Evolutionary conservation across 1,284 basidiomycete species (phyloP).

Genomic region (Gastroboletus turbinatus): DNA sequence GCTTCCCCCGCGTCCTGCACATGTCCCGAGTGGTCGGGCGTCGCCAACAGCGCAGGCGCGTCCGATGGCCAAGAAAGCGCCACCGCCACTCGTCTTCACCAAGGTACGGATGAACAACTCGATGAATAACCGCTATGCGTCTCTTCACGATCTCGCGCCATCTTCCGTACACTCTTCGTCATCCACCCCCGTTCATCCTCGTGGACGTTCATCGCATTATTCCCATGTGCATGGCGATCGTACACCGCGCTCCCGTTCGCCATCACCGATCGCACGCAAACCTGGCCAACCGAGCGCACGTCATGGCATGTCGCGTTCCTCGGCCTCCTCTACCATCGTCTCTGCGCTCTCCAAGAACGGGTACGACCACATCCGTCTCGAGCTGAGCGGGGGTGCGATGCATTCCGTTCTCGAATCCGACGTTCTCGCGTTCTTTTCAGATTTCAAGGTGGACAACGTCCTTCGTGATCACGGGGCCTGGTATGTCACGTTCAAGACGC

Average conservation of each 20-base stretch:
- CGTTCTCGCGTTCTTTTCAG: slow-evolving; percentile 57
- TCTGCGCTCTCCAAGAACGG: slow-evolving; percentile 59
- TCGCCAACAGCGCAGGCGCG: slow-evolving; percentile 31
- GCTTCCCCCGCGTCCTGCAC: slow-evolving; percentile 31
- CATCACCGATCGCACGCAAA: slow-evolving; percentile 44
- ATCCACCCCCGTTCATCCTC: slow-evolving; percentile 30
- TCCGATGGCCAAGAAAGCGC: slow-evolving; percentile 33
- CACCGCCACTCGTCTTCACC: slow-evolving; percentile 19
- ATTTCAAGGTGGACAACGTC: slow-evolving; percentile 67
- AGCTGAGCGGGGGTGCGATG: slow-evolving; percentile 48
- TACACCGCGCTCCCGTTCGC: slow-evolving; percentile 42
- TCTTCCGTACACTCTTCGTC: slow-evolving; percentile 28
- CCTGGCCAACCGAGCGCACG: slow-evolving; percentile 36
- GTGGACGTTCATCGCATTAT: slow-evolving; percentile 25
- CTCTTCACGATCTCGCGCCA: slow-evolving; percentile 21
- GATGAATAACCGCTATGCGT: slow-evolving; percentile 21
- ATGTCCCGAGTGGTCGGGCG: slow-evolving; percentile 28
- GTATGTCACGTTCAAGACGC: slow-evolving; percentile 67
- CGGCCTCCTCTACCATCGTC: slow-evolving; percentile 52
- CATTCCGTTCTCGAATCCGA: slow-evolving; percentile 62
- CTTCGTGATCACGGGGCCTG: slow-evolving; percentile 64
- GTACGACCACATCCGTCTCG: slow-evolving; percentile 62
- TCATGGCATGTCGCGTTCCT: slow-evolving; percentile 36
- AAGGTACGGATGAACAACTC: slow-evolving; percentile 31
- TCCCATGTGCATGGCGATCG: slow-evolving; percentile 16